Evolutionary conservation across 805 yeast species (phyloP), one percentile per base, ranked within the genome.

Genomic region (Clavispora carvajalis): DNA sequence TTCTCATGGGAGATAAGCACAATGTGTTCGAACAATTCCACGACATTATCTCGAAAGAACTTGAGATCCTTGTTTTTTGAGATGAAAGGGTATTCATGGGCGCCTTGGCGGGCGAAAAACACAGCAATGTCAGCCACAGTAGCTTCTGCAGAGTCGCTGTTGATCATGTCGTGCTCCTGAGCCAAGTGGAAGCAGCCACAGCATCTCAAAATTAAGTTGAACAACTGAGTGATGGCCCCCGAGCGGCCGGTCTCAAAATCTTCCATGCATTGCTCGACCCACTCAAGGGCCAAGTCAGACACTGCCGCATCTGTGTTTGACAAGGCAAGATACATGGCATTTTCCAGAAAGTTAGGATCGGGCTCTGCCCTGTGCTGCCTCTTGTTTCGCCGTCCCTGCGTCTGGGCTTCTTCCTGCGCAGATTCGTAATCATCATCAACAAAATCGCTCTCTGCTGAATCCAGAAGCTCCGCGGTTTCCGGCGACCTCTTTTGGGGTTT

Each of bases 121-220:
- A 77, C 66, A 46, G 85, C 84, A 21, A 89, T 61, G 58, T 87
- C 95, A 4, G 74, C 79, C 8, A 86, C 75, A 0, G 96, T 85
- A 25, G 81, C 84, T 12, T 74, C 66, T 0, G 93, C 85, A 7
- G 85, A 76, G 31, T 84, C 89, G 39, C 75, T 67, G 52, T 80
- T 81, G 18, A 67, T 69, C 37, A 87, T 80, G 57, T 89, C 96
- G 58, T 90, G 95, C 21, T 78, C 76, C 44, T 80, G 81, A 8
- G 86, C 75, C 19, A 74, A 76, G 2, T 79, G 69, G 16, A 77
- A 69, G 37, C 89, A 82, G 0, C 96, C 96, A 55, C 86, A 79
- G 36, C 80, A 67, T 43, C 89, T 69, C 30, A 90, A 62, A 1
- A 86, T 50, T 37, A 88, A 68, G 58, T 90, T 89, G 33, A 89